Evolutionary conservation across 108 stramenopile species (phyloP).

Genomic region (Fragilaria crotonensis): DNA sequence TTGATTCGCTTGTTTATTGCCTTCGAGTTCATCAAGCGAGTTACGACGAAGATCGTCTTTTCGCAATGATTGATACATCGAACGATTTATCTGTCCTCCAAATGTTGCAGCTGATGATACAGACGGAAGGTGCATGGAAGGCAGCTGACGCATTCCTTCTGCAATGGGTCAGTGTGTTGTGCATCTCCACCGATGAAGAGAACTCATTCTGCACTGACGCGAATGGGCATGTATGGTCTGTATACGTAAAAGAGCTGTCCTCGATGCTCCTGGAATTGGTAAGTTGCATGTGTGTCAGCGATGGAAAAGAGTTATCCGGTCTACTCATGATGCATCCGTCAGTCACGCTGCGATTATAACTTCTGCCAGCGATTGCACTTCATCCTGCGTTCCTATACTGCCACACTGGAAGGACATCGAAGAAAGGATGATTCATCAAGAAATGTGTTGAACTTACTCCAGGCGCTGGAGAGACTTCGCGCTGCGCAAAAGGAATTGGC

Average conservation of each 20-base stretch:
- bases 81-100: not conserved
- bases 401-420: conserved; percentile 26
- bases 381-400: conserved; percentile 35
- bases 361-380: conserved; percentile 47
- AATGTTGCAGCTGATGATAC: not conserved
- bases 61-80: not conserved
- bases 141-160: conserved; percentile 1
- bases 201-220: too few relatives aligned
- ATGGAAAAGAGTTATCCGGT: too few relatives aligned
- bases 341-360: conserved; percentile 24
- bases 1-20: conserved; percentile 31
- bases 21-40: conserved; percentile 17
- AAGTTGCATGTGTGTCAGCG: too few relatives aligned
- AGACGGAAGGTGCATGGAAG: not conserved
- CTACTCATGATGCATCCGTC: too few relatives aligned
- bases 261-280: too few relatives aligned
- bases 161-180: conserved; percentile 3
- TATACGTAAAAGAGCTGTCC: too few relatives aligned
- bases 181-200: too few relatives aligned
- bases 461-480: not conserved
- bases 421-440: not conserved
- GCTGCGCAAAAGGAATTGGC: not conserved
- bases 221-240: too few relatives aligned
- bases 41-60: conserved; percentile 25
- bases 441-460: not conserved